Base-by-base conservation (phyloP, 768 basidiomycete species). In the Suillus alpinus region DNA sequence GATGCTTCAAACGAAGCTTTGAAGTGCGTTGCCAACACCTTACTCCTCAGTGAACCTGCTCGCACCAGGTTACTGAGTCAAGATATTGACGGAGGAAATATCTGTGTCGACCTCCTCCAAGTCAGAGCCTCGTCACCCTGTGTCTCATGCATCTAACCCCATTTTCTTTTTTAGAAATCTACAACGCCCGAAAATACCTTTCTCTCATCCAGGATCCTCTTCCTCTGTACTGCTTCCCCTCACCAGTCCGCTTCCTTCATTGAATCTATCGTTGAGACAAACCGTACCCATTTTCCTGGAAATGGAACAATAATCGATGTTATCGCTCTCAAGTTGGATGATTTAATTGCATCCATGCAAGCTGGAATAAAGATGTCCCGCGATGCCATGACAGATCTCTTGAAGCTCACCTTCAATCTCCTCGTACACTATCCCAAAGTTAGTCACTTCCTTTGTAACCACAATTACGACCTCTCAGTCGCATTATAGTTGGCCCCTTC, bases 401-500 rank as follows among this genome's bases (percentile, higher is more conserved):
- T 98, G 59, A 98, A 98, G 69, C 80, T 94, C 51, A 78, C 83
- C 3, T 95, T 92, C 73, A 95, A 96, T 71, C 71, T 96, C 34
- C 77, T 93, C 56, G 71, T 86, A 44, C 89, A 91, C 69, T 94
- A 92, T 73, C 92, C 92, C 5, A 92, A 87, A 78, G 90, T 89
- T 6, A 40, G 63, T 58, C 34, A 47, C 32, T 20, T 52, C 34
- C 14, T 31, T 36, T 59, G 6, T 40, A 0, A 2, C 56, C 23
- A 13, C 13, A 4, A 26, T 37, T 3, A 18, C 36, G 4, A 44
- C 0, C n/a, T 18, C 65, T 59, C 26, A 9, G 14, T 29, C 18
- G 13, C 60, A 47, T 40, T 55, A 37, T 41, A 66, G 62, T 77
- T 81, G 64, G 75, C 78, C 3, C 80, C 80, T 51, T 72, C 75